Base-by-base conservation (phyloP, 2,329 filamentous ascomycete genomes). In the Trichoderma oligosporum region DNA sequence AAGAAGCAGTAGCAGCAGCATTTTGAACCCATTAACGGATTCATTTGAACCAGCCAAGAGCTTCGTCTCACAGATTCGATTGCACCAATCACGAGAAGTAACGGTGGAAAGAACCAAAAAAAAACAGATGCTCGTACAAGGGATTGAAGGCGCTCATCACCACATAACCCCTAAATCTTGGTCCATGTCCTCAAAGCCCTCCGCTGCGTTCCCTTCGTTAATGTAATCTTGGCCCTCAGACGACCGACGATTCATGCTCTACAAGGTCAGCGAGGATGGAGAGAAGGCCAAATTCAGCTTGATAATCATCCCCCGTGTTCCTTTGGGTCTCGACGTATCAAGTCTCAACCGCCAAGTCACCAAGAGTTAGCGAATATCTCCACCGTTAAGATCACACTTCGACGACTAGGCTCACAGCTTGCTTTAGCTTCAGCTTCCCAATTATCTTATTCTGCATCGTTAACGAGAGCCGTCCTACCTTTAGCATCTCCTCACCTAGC, bases 151-250 rank as follows among this genome's bases (percentile, higher is more conserved):
- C 48, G 18, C 56, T 33, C 14, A 35, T 27, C 24, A 54, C 39
- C 24, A n/a, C 36, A 35, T 9, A 22, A 4, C 18, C 48, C 20
- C 35, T 52, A 74, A 71, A 77, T 91, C 33, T 88, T 85, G 70
- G 78, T 87, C 46, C 89, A 91, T 68, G 87, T 88, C 39, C 85
- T 91, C 72, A 91, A 91, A 68, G 85, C 80, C 7, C 78, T 90
- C n/a, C 82, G 84, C 33, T 82, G 81, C 49, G 80, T 86, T 54
- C 70, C 76, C 16, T 72, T 90, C 29, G 59, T 74, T 4, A 70
- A 73, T 0, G 78, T 84, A 70, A 71, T n/a, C 70, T 89, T 45
- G 81, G 80, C 4, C 75, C 77, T n/a, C 79, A 83, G 61, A 87
- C 67, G 88, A 91, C 72, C 81, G 88, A 8, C 77, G 77, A 31